Conservation (phyloP, 208 protist species). For the Angomonas deanei region DNA sequence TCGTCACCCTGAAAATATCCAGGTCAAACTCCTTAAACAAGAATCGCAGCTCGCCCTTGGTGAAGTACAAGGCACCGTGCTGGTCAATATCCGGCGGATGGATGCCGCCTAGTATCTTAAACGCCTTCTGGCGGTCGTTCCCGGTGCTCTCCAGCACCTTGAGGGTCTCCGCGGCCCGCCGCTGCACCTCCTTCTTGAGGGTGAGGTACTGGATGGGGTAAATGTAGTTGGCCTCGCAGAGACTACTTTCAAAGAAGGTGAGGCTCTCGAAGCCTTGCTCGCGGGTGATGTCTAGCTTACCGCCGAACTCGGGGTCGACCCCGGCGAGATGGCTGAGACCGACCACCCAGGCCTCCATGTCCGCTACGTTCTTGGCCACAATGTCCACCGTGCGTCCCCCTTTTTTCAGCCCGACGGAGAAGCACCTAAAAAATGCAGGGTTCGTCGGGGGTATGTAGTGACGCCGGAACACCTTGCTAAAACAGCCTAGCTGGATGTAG, state of each 20-base stretch:
- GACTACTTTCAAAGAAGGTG: constrained; percentile 71
- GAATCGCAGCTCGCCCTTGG: constrained; percentile 89
- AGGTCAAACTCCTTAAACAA: constrained; percentile 47
- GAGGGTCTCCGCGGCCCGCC: constrained; percentile 33
- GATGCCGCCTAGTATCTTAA: constrained; percentile 63
- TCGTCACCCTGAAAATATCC: constrained; percentile 84
- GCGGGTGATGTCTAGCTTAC: constrained; percentile 78
- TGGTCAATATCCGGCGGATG: constrained; percentile 76
- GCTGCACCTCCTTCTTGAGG: constrained; percentile 68
- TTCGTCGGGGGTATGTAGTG: constrained; percentile 48
- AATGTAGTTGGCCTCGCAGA: constrained; percentile 88
- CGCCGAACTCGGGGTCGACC: constrained; percentile 88
- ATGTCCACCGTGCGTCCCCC: constrained; percentile 88
- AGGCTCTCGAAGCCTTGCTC: constrained; percentile 59
- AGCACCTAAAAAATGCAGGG: constrained; percentile 80
- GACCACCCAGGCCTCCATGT: constrained; percentile 92
- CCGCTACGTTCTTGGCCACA: constrained; percentile 77
- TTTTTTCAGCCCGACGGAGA: constrained; percentile 77
- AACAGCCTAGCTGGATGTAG: constrained; percentile 87
- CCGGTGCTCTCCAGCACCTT: constrained; percentile 51
- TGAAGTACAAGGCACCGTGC: constrained; percentile 82
- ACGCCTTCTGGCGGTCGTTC: constrained; percentile 66
- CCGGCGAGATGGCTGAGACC: constrained; percentile 77
- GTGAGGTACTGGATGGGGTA: constrained; percentile 69
- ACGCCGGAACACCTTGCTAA: constrained; percentile 89